Base-by-base conservation (phyloP, 1,139 yeast genomes). In the Nadsonia starkeyi-henricii region DNA sequence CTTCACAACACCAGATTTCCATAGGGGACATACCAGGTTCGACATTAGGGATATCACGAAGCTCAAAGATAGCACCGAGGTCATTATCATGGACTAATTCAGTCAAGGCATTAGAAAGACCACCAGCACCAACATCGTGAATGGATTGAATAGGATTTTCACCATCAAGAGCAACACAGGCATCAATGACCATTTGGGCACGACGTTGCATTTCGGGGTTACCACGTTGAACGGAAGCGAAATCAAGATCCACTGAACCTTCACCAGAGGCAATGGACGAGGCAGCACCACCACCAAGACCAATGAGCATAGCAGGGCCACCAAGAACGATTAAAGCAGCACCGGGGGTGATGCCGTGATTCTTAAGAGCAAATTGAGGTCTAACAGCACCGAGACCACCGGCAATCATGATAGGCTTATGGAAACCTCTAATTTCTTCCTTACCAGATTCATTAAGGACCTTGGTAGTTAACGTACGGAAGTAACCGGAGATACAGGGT, bases 1-100 rank as follows among this genome's bases (percentile, higher is more conserved):
- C 93, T 69, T 93, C 99, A 61, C 94, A 89, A 77, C 99, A 93
- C 99, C 99, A 93, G 57, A 93, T 88, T 70, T 93, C 98, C 95
- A 91, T 85, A 49, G 99, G 97, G 9, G 97, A 89, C 97, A 93
- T 88, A 51, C 97, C 95, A 46, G 96, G 95, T 66, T 93, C 99
- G 55, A 88, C 77, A 41, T 89, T 81, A 51, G 95, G 78, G 50
- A 93, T 82, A 51, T 89, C 85, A 68, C 99, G 81, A 54, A 93
- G 75, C 65, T 93, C 96, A 56, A 93, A 91, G 56, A 66, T 74
- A 42, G 96, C 99, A 64, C 99, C 99, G 53, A 93, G 75, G 55
- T 83, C 94, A 64, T 91, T 91, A 64, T 93, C 98, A 62, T 93
- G 97, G 41, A 91, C 98, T 57, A 93, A 75, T 70, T 93, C 99